phyloP scores from a whole-genome alignment of 192 early-diverging fungal genomes.

The Coemansia sp. region DNA sequence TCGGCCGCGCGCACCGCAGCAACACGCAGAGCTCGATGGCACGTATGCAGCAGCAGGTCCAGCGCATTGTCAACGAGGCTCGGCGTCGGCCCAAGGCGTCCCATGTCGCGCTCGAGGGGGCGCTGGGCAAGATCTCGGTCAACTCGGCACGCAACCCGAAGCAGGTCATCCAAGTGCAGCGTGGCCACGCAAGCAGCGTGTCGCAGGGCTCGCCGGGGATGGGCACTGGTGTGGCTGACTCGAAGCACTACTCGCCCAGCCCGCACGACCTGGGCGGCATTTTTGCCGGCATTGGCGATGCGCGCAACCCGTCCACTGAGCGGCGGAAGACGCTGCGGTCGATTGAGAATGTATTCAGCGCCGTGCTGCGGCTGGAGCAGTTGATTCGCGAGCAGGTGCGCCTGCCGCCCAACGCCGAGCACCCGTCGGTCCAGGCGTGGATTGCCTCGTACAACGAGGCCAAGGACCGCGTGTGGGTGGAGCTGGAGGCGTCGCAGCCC shows the following conservation, averaged over 20 bases:
- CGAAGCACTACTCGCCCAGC: constrained; percentile 28
- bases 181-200: constrained; percentile 42
- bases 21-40: constrained; percentile 61
- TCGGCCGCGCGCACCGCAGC: constrained; percentile 28
- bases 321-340: constrained; percentile 61
- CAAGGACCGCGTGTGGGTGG: constrained; percentile 39
- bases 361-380: constrained; percentile 82
- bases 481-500: constrained; percentile 50
- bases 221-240: constrained; percentile 7
- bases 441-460: constrained; percentile 32
- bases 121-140: constrained; percentile 91
- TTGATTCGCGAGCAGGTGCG: constrained; percentile 71
- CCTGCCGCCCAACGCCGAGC: constrained; percentile 30
- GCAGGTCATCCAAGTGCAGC: constrained; percentile 76
- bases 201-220: constrained; percentile 14
- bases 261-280: constrained; percentile 37
- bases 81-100: constrained; percentile 84
- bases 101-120: constrained; percentile 89
- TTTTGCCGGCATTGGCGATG: constrained; percentile 36
- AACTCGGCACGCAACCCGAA: constrained; percentile 89
- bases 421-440: constrained; percentile 40
- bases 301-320: constrained; percentile 60
- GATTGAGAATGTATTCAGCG: constrained; percentile 81
- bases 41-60: constrained; percentile 93
- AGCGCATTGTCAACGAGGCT: constrained; percentile 93